Evolutionary conservation across 2,329 filamentous ascomycete genomes (phyloP), one percentile per base, ranked within the genome.

Genomic region (Shiraia bambusicola): DNA sequence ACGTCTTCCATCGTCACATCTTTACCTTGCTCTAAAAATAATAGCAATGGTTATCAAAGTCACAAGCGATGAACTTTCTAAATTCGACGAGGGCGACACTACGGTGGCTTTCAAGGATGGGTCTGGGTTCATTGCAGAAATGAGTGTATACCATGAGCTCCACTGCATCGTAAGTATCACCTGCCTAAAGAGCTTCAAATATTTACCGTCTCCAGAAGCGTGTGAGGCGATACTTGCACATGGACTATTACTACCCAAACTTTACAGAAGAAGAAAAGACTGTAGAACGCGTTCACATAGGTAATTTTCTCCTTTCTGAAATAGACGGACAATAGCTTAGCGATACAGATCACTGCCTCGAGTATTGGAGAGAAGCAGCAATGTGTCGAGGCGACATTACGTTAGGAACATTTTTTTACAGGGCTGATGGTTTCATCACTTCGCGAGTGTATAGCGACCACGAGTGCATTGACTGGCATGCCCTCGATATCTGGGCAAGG

Each of bases 291-390:
- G 11, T 12, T 8, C 47, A 48, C 24, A 42, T 50, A 5, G 47
- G 44, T 44, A 39, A 31, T 43, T 27, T 12, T 15, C n/a, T 26
- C 4, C 22, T 19, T 29, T 4, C 28, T 3, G 22, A 2, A 17
- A 36, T 17, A 30, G n/a, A 3, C 32, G 16, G 2, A 25, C 25
- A 29, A 14, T 27, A 12, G 26, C n/a, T 15, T 26, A 4, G 16
- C n/a, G n/a, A n/a, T n/a, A 11, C 8, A 50, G 47, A 50, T 24
- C 47, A 50, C 32, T 50, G 47, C 17, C 33, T 50, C 4, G 47
- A 50, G 26, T 41, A 42, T 19, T 42, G 14, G 29, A 37, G 47
- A 4, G 31, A 43, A 26, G 24, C 35, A 6, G 37, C 35, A 2
- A 48, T 50, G 40, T 50, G 47, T 33, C 7, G 37, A 16, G 38